Base-by-base conservation (phyloP, 1,139 yeast species). In the Candida neerlandica region DNA sequence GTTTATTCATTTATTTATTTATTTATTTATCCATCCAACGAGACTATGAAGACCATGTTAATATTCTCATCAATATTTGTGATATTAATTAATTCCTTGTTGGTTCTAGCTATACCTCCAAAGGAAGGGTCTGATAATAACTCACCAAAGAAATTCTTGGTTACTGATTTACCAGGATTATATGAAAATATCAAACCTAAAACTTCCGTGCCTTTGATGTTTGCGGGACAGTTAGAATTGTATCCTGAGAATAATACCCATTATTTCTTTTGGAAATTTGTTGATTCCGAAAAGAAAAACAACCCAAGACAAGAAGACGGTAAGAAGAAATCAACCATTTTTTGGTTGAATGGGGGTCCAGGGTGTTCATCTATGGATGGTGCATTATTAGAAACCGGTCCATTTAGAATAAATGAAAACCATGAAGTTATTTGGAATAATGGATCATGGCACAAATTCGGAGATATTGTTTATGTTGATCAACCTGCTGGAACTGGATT, bases 311-410 rank as follows among this genome's bases (percentile, higher is more conserved):
- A 63, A 63, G 12, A 72, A 80, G 30, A 73, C 89, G 16, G 27
- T 2, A 23, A 23, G 27, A 23, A 23, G 27, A 23, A 23, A 23
- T 23, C 27, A 10, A 23, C 27, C 9, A 75, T 85, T 6, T 77
- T 91, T 51, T 94, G 99, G 99, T 77, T 94, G 29, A 94, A 95
- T 66, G 99, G 99, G 41, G 96, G 96, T 0, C 96, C 96, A 0
- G 99, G 99, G 0, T 94, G 99, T 65, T 90, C 97, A 2, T 90
- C 97, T 0, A 84, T 94, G 95, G 99, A 94, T 67, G 99, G 99
- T 2, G 97, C 97, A 0, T 66, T 94, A 55, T 83, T 94, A 82
- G 99, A 95, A 65, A 71, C 85, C 2, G 99, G 99, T 0, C 98
- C 99, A 0, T 81, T 91, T 51, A 73, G 97, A 51, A 76, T 91